These are phyloP conservation scores for Ophiosphaerella herpotricha DNA, from an alignment of 2,329 filamentous ascomycete genomes.

Conservation along the genomic window DNA sequence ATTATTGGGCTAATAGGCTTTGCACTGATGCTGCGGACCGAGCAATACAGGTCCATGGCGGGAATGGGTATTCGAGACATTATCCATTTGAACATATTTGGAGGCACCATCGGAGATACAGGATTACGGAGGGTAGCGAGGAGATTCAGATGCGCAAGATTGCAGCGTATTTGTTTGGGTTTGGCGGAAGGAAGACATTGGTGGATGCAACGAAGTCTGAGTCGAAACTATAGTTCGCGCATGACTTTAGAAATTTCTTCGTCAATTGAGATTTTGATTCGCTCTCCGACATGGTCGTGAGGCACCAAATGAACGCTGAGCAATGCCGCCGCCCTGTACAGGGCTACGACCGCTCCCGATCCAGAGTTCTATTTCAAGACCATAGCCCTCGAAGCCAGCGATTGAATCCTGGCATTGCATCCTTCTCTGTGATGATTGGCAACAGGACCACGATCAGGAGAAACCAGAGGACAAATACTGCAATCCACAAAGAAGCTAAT, in stretches of 20 bases:
- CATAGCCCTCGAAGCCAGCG: slow-evolving; percentile 15
- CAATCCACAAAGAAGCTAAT: slow-evolving; percentile 16
- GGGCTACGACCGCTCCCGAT: too few species aligned
- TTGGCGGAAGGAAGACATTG: slow-evolving; percentile 52
- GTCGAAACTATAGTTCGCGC: slow-evolving; percentile 32
- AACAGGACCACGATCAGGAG: slow-evolving; percentile 28
- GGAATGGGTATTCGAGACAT: slow-evolving; percentile 63
- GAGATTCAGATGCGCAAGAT: slow-evolving; percentile 71
- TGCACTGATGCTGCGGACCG: slow-evolving; percentile 65
- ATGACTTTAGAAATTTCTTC: neutral
- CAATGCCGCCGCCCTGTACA: neutral
- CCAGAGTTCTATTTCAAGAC: neutral
- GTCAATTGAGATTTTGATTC: neutral
- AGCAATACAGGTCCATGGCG: slow-evolving; percentile 66
- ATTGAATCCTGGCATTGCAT: slow-evolving; percentile 36
- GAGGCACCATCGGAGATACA: slow-evolving; percentile 65
- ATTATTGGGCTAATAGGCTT: slow-evolving; percentile 66
- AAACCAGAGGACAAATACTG: slow-evolving; percentile 28
- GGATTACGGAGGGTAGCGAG: slow-evolving; percentile 68
- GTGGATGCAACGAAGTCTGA: slow-evolving; percentile 37
- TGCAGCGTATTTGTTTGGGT: slow-evolving; percentile 63
- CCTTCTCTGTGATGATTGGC: slow-evolving; percentile 32
- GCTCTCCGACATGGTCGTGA: neutral
- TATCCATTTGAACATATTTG: slow-evolving; percentile 69
- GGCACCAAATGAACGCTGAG: slow-evolving; percentile 1